Base-by-base conservation (phyloP, 306 rosid genomes). In the Ziziphus jujuba region DNA sequence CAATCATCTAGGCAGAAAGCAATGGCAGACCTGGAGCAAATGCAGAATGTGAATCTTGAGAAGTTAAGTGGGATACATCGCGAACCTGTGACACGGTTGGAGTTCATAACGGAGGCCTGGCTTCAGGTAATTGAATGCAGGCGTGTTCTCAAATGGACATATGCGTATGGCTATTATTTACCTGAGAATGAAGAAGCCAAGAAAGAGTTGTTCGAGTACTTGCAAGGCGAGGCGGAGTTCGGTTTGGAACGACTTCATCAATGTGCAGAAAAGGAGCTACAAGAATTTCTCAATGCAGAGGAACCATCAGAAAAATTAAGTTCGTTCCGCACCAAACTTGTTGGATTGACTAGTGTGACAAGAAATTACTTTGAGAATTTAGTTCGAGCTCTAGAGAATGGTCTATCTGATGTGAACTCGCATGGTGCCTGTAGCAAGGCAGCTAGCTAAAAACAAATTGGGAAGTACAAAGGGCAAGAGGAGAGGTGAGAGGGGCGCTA, bases 61-160 rank as follows among this genome's bases (percentile, higher is more conserved):
- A 89, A 77, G 89, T 95, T 92, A 58, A 89, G 98, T 38, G 95
- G 89, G 72, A 78, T 62, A 40, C 98, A 89, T 76, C 85, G 96
- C 85, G 91, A 87, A 77, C 98, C 98, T 57, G 96, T 89, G 80
- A 85, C 98, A 48, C 98, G 89, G 82, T 90, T 92, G 25, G 89
- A 92, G 90, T 92, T 92, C 81, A 89, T 89, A 62, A 87, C 91
- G 24, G 98, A 92, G 79, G 98, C 98, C 63, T 92, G 98, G 98
- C 84, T 87, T 73, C 98, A 92, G 90, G 98, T 92, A 73, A 34
- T 23, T 25, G 98, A 92, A 77, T 92, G 98, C 69, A 87, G 98
- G 73, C 81, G 96, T 75, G 98, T 89, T 56, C 89, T 92, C 71
- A 92, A 92, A 69, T 92, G 98, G 98, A 92, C 98, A 1, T 92